Evolutionary conservation across 306 rosid species (phyloP), one percentile per base, ranked within the genome.

Genomic region (Erythrophleum fordii): DNA sequence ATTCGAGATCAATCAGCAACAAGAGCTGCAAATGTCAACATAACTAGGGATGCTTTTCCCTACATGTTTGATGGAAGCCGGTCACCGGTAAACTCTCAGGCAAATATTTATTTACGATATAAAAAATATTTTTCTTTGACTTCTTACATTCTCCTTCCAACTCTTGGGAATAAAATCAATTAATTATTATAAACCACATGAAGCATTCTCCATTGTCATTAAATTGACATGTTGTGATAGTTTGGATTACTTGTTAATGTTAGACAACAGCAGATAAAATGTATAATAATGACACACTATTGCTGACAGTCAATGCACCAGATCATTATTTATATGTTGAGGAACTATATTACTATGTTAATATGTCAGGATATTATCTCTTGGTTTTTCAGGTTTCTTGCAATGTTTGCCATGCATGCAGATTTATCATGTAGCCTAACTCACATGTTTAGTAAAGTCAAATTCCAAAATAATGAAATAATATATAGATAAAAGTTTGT

Each of bases 1-100:
- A 88, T 95, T 80, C 90, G 88, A 76, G 97, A 95, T 81, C 97
- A 90, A 72, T 81, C 85, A 62, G 84, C 95, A 39, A 85, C 94
- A 68, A 91, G 86, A 82, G 82, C 82, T 39, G 82, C 91, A 48
- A 89, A 92, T 82, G 82, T 82, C 64, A 90, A 88, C 76, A 73
- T 91, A 66, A 82, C 92, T 70, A 83, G 87, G 80, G 94, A 92
- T 68, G 94, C 89, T 26, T 90, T 92, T 73, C 92, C 91, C 52
- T 86, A 59, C 75, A 82, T 89, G 78, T 85, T 78, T 72, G 97
- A 92, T 66, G 98, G 98, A 85, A 90, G 90, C 89, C 90, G 92
- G 73, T 91, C 97, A 0, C 97, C 97, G 85, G 98, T 94, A 94
- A 67, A 78, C 78, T 71, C 74, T 82, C 20, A 25, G 56, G 56